phyloP scores from a whole-genome alignment of 73 alveolate genomes.

The Tetrahymena elliotti region DNA sequence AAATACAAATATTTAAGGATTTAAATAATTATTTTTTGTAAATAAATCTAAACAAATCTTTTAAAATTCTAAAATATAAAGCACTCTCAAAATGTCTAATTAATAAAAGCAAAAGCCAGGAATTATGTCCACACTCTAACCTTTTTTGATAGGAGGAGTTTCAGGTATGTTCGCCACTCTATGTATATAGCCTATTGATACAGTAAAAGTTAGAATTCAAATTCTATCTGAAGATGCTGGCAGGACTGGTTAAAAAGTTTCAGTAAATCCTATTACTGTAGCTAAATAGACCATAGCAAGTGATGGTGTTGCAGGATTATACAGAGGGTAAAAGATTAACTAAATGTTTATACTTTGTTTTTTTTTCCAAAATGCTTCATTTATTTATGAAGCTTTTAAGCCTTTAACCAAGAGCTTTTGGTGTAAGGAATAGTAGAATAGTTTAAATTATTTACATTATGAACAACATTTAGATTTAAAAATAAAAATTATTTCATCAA shows the following conservation, averaged over 20 bases:
- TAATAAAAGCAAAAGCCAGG: background rate
- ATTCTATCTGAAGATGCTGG: constrained; percentile 55
- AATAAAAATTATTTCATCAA: no score
- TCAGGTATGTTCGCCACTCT: constrained; percentile 85
- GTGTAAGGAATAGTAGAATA: constrained; percentile 7
- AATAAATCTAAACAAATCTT: background rate
- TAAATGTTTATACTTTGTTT: no score
- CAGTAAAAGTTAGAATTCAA: constrained; percentile 66
- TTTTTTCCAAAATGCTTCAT: no score
- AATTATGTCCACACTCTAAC: background rate
- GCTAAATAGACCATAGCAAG: constrained; percentile 55
- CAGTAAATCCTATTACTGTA: constrained; percentile 58
- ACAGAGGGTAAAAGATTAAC: background rate
- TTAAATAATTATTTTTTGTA: no score
- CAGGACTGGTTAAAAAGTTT: constrained; percentile 38
- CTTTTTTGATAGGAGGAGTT: constrained; percentile 74
- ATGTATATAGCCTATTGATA: constrained; percentile 68
- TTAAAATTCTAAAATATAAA: background rate
- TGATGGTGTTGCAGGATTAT: constrained; percentile 68
- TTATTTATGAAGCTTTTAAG: background rate
- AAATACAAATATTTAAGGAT: background rate
- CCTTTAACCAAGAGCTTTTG: background rate
- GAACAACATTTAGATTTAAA: no score
- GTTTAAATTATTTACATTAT: background rate
- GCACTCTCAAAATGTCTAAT: background rate